Evolutionary conservation across 1,284 basidiomycete genomes (phyloP).

Genomic region (Ustilago xerochloae): DNA sequence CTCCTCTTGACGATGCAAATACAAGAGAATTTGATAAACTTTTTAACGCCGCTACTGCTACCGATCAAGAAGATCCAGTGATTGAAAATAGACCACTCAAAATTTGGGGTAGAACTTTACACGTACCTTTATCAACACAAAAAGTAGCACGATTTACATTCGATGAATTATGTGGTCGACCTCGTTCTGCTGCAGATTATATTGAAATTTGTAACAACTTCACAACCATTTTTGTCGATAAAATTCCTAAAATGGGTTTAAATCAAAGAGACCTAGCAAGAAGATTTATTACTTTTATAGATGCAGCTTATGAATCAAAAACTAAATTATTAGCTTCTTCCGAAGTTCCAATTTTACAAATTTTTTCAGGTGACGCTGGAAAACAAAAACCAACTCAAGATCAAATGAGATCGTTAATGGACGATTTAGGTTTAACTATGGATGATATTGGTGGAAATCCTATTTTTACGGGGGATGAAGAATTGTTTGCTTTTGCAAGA

Average conservation of each 20-base stretch:
- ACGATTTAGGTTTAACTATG: conserved; percentile 63
- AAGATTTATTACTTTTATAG: conserved; percentile 96
- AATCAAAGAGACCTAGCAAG: conserved; percentile 86
- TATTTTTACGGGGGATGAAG: conserved; percentile 67
- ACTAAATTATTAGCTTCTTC: conserved; percentile 57
- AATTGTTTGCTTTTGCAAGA: conserved; percentile 66
- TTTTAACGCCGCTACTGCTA: conserved; percentile 79
- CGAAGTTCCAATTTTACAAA: conserved; percentile 64
- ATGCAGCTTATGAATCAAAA: conserved; percentile 74
- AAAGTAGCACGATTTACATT: conserved; percentile 89
- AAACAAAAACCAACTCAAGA: conserved; percentile 49
- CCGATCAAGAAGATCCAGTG: conserved; percentile 73
- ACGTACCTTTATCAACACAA: conserved; percentile 73
- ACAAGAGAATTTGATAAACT: conserved; percentile 81
- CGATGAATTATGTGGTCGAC: conserved; percentile 85
- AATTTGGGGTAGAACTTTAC: conserved; percentile 88
- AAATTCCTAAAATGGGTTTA: conserved; percentile 86
- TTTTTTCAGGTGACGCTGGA: conserved; percentile 55
- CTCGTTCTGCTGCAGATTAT: conserved; percentile 94
- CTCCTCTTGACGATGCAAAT: conserved; percentile 79
- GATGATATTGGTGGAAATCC: conserved; percentile 64
- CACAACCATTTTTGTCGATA: conserved; percentile 85
- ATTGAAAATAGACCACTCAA: conserved; percentile 76
- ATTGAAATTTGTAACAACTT: conserved; percentile 91
- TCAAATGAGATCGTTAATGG: conserved; percentile 65